Percentiles rank a stretch among this genome's conserved stretches.
Evolutionary conservation across 129 eudicot genomes (phyloP).

Genomic region (Centaurea solstitialis): DNA sequence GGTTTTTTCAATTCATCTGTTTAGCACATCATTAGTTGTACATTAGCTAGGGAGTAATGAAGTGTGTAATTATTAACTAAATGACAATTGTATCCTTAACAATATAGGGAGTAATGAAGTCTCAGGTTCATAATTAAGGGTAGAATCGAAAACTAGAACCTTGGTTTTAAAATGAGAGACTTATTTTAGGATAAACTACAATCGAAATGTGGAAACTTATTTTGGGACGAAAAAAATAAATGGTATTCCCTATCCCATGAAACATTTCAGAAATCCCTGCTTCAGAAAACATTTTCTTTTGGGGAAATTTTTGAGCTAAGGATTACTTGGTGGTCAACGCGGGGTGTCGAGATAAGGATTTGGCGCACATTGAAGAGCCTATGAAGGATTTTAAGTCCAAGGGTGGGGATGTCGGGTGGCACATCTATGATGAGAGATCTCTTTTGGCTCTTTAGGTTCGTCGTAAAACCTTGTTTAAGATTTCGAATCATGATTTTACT

Average conservation of each 20-base stretch:
- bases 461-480: not conserved
- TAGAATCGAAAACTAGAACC: not conserved
- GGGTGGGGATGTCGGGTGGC: conserved; percentile 99
- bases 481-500: not conserved
- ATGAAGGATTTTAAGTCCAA: conserved; percentile 88
- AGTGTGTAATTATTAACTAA: no score
- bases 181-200: not conserved
- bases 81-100: not conserved
- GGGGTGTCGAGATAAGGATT: conserved; percentile 96
- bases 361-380: conserved; percentile 96
- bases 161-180: not conserved
- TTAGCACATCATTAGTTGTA: conserved; percentile 12
- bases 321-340: conserved; percentile 98
- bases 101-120: not conserved
- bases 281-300: not conserved
- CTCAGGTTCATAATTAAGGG: not conserved
- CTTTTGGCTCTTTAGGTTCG: conserved; percentile 95
- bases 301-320: not conserved
- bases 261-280: not conserved
- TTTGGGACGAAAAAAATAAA: not conserved
- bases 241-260: not conserved
- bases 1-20: conserved; percentile 72
- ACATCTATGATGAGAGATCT: conserved; percentile 92
- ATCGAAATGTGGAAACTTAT: not conserved
- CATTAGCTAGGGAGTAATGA: not conserved